Conservation (phyloP, 768 basidiomycete species). For the Botryobasidium botryosum region DNA sequence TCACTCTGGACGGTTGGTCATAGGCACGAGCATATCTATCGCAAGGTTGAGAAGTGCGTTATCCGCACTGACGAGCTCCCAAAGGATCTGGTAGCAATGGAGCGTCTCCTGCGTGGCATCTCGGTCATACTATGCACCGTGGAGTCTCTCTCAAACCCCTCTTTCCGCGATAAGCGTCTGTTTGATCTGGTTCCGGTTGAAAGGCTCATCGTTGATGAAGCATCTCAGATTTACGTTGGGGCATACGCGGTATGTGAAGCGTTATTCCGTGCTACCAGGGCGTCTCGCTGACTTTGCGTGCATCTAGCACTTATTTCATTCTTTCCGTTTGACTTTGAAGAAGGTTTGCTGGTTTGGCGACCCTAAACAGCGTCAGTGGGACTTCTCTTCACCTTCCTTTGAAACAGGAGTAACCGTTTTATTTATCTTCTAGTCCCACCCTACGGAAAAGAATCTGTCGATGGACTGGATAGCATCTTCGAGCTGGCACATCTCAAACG, state of each 20-base stretch:
- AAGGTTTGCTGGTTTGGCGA: conserved; percentile 40
- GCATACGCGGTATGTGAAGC: too few relatives aligned
- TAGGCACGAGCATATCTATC: conserved; percentile 74
- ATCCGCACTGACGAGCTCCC: conserved; percentile 35
- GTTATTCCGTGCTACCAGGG: too few relatives aligned
- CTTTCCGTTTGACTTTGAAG: conserved; percentile 16
- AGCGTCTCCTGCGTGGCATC: too few relatives aligned
- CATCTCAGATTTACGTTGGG: conserved; percentile 32
- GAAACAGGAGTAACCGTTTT: too few relatives aligned
- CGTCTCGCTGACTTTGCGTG: too few relatives aligned
- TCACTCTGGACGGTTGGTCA: conserved; percentile 1
- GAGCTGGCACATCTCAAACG: conserved; percentile 44
- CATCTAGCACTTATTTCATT: conserved; percentile 27
- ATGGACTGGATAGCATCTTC: conserved; percentile 57
- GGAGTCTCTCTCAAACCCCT: conserved; percentile 49
- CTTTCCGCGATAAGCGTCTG: conserved; percentile 20
- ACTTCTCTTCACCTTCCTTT: too few relatives aligned
- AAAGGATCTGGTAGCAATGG: conserved; percentile 15
- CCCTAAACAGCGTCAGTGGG: conserved; percentile 34
- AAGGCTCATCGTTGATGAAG: conserved; percentile 36
- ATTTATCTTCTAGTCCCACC: too few relatives aligned
- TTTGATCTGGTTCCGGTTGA: conserved; percentile 28
- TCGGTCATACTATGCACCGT: conserved; percentile 64
- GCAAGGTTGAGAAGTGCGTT: conserved; percentile 28
- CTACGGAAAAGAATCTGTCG: conserved; percentile 52